phyloP scores from a whole-genome alignment of 2,329 filamentous ascomycete species.

The Talaromyces atroroseus region DNA sequence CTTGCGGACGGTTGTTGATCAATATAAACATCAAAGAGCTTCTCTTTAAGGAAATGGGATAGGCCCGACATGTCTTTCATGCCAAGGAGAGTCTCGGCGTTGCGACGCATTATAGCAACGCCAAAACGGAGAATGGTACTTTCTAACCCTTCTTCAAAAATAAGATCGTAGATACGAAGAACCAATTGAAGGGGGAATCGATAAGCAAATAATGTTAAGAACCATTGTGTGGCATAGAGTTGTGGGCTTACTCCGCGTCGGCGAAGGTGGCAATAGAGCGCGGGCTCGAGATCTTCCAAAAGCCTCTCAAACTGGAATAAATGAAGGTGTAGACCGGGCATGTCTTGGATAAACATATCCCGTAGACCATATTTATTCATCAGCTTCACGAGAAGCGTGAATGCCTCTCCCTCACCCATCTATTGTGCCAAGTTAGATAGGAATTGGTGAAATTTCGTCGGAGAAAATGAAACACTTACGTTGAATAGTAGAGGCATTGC shows the following conservation, averaged over 20 bases:
- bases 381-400: slow-evolving; percentile 82
- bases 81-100: slow-evolving; percentile 66
- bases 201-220: slow-evolving; percentile 96
- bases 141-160: slow-evolving; percentile 85
- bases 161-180: slow-evolving; percentile 91
- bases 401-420: slow-evolving; percentile 97
- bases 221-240: slow-evolving; percentile 97
- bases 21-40: slow-evolving; percentile 93
- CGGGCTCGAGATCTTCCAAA: slow-evolving; percentile 88
- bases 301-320: slow-evolving; percentile 93
- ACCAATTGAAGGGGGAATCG: slow-evolving; percentile 95
- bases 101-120: slow-evolving; percentile 94
- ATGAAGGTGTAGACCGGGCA: slow-evolving; percentile 90
- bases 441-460: slow-evolving; percentile 2
- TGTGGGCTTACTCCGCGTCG: slow-evolving; percentile 82
- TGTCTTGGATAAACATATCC: slow-evolving; percentile 89
- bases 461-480: slow-evolving; percentile 45
- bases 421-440: slow-evolving; percentile 26
- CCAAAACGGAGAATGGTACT: slow-evolving; percentile 88
- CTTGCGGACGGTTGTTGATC: slow-evolving; percentile 88
- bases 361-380: slow-evolving; percentile 96
- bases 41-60: slow-evolving; percentile 87
- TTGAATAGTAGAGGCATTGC: slow-evolving; percentile 96
- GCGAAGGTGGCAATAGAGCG: slow-evolving; percentile 88
- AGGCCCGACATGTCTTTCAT: slow-evolving; percentile 90